These are phyloP conservation scores for Talinum fruticosum DNA, from an alignment of 148 eudicot genomes.

Conservation along the genomic window DNA sequence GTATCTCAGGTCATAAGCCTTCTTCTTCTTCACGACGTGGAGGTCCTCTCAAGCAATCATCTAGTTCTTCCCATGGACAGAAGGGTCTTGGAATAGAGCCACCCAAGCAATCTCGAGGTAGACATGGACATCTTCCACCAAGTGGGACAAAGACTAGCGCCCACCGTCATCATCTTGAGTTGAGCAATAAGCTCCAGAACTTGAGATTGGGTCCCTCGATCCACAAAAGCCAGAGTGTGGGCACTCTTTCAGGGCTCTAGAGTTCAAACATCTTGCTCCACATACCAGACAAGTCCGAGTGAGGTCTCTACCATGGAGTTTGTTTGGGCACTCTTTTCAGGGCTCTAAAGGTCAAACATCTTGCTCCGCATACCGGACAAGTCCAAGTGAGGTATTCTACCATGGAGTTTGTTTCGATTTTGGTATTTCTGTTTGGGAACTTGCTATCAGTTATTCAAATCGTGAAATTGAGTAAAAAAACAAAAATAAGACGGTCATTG, in stretches of 20 bases:
- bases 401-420: not conserved
- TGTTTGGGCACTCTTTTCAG: constrained; percentile 48
- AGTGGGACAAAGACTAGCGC: constrained; percentile 34
- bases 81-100: constrained; percentile 40
- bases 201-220: constrained; percentile 42
- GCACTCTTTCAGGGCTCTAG: constrained; percentile 49
- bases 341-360: constrained; percentile 17
- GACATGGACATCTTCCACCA: constrained; percentile 47
- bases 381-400: not conserved
- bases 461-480: not conserved
- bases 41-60: constrained; percentile 36
- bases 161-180: constrained; percentile 33
- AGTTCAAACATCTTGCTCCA: not conserved
- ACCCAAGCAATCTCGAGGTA: constrained; percentile 39
- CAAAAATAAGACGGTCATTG: not conserved
- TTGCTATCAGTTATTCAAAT: not conserved
- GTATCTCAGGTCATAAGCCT: constrained; percentile 47
- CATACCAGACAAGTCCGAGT: not conserved
- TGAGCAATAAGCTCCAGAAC: constrained; percentile 37
- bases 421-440: not conserved
- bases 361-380: not conserved
- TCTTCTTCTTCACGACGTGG: constrained; percentile 32
- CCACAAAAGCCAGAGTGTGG: constrained; percentile 67
- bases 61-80: constrained; percentile 36
- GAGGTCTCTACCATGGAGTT: not conserved